Conservation (phyloP, 129 eudicot genomes). For the Cynara cardunculus region DNA sequence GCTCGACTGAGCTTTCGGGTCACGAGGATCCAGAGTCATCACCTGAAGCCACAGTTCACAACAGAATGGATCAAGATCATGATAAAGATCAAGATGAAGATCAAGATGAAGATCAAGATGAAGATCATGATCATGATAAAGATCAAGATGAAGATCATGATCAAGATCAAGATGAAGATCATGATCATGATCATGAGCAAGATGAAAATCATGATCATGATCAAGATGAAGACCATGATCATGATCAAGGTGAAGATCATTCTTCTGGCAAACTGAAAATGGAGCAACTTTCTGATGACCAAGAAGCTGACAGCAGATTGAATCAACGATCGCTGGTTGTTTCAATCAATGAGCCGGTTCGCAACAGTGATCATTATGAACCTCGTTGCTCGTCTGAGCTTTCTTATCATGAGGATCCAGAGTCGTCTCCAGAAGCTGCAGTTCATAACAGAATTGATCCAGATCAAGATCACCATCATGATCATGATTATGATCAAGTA, state of each 20-base stretch:
- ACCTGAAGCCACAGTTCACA: constrained; percentile 25
- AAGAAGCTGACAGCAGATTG: constrained; percentile 7
- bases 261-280: constrained; percentile 13
- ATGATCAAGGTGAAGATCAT: constrained; percentile 3
- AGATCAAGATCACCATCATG: constrained; percentile 1
- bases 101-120: neutral
- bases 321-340: constrained; percentile 14
- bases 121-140: constrained; percentile 16
- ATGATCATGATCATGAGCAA: too few relatives aligned
- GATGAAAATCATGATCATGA: neutral
- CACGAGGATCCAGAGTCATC: constrained; percentile 40
- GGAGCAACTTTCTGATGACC: constrained; percentile 28
- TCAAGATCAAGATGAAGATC: constrained; percentile 3
- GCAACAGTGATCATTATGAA: constrained; percentile 5
- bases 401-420: constrained; percentile 18
- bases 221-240: too few relatives aligned
- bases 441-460: constrained; percentile 3
- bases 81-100: neutral
- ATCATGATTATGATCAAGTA: neutral
- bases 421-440: constrained; percentile 21
- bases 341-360: constrained; percentile 7
- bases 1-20: constrained; percentile 31
- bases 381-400: constrained; percentile 26
- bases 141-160: too few relatives aligned
- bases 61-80: constrained; percentile 19